Base-by-base conservation (phyloP, 306 rosid species). In the Rosa multiflora region DNA sequence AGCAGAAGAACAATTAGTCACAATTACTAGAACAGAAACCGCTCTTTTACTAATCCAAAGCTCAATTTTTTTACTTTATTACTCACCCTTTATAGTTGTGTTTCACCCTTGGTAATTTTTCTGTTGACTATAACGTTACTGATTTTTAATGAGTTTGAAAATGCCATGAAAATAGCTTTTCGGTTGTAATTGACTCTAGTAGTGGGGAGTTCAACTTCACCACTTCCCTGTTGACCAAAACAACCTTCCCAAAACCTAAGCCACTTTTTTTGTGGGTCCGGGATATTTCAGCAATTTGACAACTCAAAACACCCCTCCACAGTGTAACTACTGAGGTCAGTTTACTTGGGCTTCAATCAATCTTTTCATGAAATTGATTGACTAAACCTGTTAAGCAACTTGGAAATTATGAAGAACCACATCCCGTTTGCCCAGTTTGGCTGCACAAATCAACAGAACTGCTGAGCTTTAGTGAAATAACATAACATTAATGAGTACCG, bases 151-250 rank as follows among this genome's bases (percentile, higher is more conserved):
- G 7, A 61, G 68, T 15, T 43, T 6, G 42, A 74, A 73, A 53
- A 20, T 66, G 68, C 79, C 79, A 73, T 74, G 17, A 53, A 37
- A 47, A 67, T 67, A 44, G 78, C 67, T 6, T 79, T 79, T 79
- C 78, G 21, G 29, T 79, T 74, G 46, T 67, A 32, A 32, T 73
- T 72, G 70, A 61, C 29, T 67, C 10, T 67, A 32, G 52, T 72
- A 72, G 72, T 79, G 61, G 51, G 81, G 29, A 40, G 55, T 20
- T 35, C 8, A 20, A 42, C 23, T 37, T 63, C 63, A 15, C 74
- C 66, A 48, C 67, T 51, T 49, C 35, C 46, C 12, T 4, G 63
- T 48, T 79, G 71, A 72, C 74, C 82, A 21, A 58, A 21, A 53
- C 52, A 42, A 70, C 18, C 48, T 46, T 67, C 43, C 23, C 43